Percentiles rank a stretch among this genome's conserved stretches.
These are phyloP conservation scores for Apocynum venetum DNA, from an alignment of 257 asterid species.

Conservation along the genomic window DNA sequence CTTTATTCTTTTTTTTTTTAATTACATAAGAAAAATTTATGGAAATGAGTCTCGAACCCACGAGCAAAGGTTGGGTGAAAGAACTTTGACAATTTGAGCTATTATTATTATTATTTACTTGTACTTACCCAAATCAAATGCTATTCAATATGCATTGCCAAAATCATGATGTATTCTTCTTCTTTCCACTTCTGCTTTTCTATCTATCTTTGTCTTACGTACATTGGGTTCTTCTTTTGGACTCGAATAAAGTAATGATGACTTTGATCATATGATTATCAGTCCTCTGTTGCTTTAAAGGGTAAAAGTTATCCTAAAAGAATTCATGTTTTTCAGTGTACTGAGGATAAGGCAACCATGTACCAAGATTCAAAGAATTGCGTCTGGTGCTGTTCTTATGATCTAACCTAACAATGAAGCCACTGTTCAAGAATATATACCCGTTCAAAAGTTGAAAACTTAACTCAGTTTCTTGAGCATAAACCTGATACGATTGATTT, in stretches of 20 bases:
- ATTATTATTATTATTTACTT: too few relatives aligned
- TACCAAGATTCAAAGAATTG: not conserved
- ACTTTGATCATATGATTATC: not conserved
- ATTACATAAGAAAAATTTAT: too few relatives aligned
- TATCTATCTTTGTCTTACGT: constrained; percentile 17
- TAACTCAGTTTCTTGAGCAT: too few relatives aligned
- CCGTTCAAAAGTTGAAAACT: not conserved
- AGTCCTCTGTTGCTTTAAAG: not conserved
- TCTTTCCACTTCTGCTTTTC: not conserved
- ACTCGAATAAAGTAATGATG: not conserved
- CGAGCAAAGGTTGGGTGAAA: too few relatives aligned
- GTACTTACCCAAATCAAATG: too few relatives aligned
- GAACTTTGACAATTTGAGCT: too few relatives aligned
- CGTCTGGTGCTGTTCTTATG: not conserved
- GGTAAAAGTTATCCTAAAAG: not conserved
- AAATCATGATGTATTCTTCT: too few relatives aligned
- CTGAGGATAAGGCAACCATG: not conserved
- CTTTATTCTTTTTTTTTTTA: too few relatives aligned
- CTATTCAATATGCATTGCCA: too few relatives aligned
- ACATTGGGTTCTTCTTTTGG: constrained; percentile 7
- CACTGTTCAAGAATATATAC: not conserved
- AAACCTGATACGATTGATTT: too few relatives aligned
- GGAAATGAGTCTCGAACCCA: too few relatives aligned
- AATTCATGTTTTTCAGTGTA: not conserved
- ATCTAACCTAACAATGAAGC: not conserved